Conservation (phyloP, 768 basidiomycete species). For the Macrolepiota dolichaula region DNA sequence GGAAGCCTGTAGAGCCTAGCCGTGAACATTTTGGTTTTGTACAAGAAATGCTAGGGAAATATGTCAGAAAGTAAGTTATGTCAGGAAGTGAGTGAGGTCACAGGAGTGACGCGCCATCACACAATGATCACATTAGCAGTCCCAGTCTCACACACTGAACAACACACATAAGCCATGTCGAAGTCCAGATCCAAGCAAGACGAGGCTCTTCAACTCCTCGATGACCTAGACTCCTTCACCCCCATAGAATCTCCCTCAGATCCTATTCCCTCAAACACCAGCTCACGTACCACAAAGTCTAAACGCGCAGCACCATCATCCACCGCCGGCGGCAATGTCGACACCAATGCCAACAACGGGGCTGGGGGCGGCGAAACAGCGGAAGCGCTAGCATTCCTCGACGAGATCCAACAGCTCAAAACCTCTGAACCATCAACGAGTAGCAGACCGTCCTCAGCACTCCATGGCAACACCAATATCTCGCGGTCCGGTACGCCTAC, state of each 20-base stretch:
- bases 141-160: background rate
- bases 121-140: background rate
- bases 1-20: no score
- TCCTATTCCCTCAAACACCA: conserved; percentile 11
- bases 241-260: conserved; percentile 16
- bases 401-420: conserved; percentile 87
- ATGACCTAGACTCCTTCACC: conserved; percentile 86
- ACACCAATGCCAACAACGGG: conserved; percentile 23
- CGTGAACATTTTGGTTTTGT: no score
- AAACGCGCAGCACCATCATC: conserved; percentile 6
- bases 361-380: conserved; percentile 55
- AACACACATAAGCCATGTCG: conserved; percentile 22
- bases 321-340: background rate
- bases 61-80: background rate
- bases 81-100: background rate
- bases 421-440: conserved; percentile 63
- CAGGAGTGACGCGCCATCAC: background rate
- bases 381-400: conserved; percentile 88
- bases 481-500: conserved; percentile 71
- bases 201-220: conserved; percentile 90
- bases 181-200: conserved; percentile 75
- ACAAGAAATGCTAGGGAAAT: no score
- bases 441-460: conserved; percentile 40
- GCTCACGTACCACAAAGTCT: no score
- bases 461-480: conserved; percentile 34